Evolutionary conservation across 2,329 filamentous ascomycete genomes (phyloP).

Genomic region (Trichoderma atroviride): DNA sequence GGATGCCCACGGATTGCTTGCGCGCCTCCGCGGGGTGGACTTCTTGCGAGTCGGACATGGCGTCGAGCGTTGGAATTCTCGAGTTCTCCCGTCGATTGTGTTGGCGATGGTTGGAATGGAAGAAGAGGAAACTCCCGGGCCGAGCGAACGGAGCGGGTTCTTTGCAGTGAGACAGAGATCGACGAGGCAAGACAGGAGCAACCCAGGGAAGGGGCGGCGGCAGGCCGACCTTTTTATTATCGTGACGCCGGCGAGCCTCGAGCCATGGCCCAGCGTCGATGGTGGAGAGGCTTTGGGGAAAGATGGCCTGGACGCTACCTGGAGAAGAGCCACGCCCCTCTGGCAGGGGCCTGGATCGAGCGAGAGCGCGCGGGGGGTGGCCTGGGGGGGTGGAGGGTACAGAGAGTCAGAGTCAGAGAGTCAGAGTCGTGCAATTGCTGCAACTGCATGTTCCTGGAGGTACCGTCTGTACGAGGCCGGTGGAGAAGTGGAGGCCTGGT

Average conservation of each 20-base stretch:
- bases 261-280: constrained; percentile 5
- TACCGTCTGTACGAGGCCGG: constrained; percentile 14
- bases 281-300: constrained; percentile 23
- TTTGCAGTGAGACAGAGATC: constrained; percentile 32
- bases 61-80: constrained; percentile 23
- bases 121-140: constrained; percentile 21
- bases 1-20: constrained; percentile 40
- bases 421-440: neutral
- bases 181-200: constrained; percentile 30
- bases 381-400: neutral
- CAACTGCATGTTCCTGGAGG: constrained; percentile 19
- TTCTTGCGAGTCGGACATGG: constrained; percentile 34
- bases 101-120: constrained; percentile 4
- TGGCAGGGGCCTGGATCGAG: neutral
- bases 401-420: neutral
- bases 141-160: constrained; percentile 24
- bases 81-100: constrained; percentile 9
- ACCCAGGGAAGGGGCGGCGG: constrained; percentile 31
- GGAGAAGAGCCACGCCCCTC: neutral
- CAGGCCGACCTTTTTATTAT: constrained; percentile 34
- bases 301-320: neutral
- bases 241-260: constrained; percentile 25
- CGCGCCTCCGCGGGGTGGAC: constrained; percentile 31
- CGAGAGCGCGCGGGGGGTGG: neutral
- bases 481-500: constrained; percentile 9